Percentiles rank a stretch among this genome's conserved stretches.
phyloP scores from a whole-genome alignment of 2,329 filamentous ascomycete genomes.

The Pestalotiopsis sp. region DNA sequence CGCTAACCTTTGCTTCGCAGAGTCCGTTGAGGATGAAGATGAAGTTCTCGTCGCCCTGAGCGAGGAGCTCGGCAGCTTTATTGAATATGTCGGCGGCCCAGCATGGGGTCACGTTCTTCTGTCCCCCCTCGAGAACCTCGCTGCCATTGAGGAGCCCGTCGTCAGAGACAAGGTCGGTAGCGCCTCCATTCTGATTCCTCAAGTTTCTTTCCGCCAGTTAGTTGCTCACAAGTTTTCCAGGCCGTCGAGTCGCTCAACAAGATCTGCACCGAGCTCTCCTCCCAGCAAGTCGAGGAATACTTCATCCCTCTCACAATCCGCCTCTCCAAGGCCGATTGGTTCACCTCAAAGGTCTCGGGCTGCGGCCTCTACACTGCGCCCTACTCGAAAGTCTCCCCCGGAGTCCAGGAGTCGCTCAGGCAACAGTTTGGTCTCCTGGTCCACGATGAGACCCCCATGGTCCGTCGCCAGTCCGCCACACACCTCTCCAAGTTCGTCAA shows the following conservation, averaged over 20 bases:
- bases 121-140: constrained; percentile 95
- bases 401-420: constrained; percentile 88
- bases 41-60: constrained; percentile 96
- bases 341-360: constrained; percentile 98
- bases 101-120: constrained; percentile 95
- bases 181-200: constrained; percentile 11
- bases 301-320: constrained; percentile 95
- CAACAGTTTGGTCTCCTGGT: constrained; percentile 92
- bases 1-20: constrained; percentile 51
- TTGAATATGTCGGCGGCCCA: constrained; percentile 95
- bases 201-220: constrained; percentile 10
- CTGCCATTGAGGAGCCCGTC: constrained; percentile 96
- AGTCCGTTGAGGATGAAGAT: constrained; percentile 98
- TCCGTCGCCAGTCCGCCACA: constrained; percentile 93
- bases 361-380: constrained; percentile 93
- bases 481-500: constrained; percentile 97
- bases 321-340: constrained; percentile 99
- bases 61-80: constrained; percentile 94
- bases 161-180: constrained; percentile 88
- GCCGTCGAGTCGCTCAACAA: constrained; percentile 99
- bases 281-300: constrained; percentile 92
- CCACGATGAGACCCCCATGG: constrained; percentile 99
- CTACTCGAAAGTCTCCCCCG: constrained; percentile 85
- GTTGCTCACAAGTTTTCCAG: constrained; percentile 45
- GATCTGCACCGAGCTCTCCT: constrained; percentile 90